phyloP scores from a whole-genome alignment of 768 basidiomycete species.

The Amanita inopinata region DNA sequence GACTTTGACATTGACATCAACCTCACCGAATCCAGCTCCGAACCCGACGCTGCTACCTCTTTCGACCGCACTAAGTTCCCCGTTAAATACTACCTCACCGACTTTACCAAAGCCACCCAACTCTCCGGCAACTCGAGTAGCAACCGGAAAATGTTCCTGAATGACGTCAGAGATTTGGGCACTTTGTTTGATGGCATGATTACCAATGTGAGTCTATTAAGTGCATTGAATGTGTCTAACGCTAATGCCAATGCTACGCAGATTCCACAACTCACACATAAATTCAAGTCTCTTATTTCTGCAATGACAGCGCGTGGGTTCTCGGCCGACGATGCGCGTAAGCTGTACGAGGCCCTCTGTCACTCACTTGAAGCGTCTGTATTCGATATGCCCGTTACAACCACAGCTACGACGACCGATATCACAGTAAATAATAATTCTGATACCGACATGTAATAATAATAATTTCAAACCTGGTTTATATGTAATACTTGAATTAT shows the following conservation, averaged over 20 bases:
- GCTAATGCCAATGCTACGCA: constrained; percentile 11
- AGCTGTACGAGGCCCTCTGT: constrained; percentile 40
- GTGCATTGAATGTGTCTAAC: neutral
- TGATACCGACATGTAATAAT: too few species aligned
- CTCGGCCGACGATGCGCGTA: constrained; percentile 38
- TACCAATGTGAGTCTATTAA: constrained; percentile 19
- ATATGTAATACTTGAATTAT: too few species aligned
- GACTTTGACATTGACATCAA: too few species aligned
- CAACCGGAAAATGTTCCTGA: constrained; percentile 17
- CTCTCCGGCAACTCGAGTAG: constrained; percentile 9
- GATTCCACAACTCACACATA: constrained; percentile 31
- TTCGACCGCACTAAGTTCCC: constrained; percentile 29
- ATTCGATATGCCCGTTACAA: constrained; percentile 22
- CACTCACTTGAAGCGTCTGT: constrained; percentile 31
- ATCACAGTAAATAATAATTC: too few species aligned
- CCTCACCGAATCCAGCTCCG: neutral
- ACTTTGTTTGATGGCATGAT: constrained; percentile 27
- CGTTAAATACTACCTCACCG: constrained; percentile 29
- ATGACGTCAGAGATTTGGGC: constrained; percentile 33
- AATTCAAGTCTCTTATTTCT: constrained; percentile 33
- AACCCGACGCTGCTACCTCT: constrained; percentile 8
- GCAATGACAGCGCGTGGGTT: constrained; percentile 40
- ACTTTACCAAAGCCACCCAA: constrained; percentile 18
- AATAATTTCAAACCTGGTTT: too few species aligned
- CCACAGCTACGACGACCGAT: neutral